phyloP scores from a whole-genome alignment of 441 rosid species.

The Pelargonium cotyledonis region DNA sequence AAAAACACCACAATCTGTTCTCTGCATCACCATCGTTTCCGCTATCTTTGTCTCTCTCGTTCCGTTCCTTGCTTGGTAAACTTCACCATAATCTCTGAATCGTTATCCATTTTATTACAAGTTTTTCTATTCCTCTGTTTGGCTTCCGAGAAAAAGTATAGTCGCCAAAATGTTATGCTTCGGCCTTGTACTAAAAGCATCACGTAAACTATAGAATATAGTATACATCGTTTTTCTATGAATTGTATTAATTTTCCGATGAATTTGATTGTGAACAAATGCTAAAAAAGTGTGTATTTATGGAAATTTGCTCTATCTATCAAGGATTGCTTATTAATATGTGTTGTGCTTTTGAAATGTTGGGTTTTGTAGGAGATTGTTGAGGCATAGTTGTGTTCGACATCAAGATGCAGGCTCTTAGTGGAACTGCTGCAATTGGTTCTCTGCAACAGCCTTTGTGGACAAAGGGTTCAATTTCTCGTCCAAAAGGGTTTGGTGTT shows the following conservation, averaged over 20 bases:
- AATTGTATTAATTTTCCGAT: not conserved
- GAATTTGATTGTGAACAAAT: no score
- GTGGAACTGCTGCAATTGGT: not conserved
- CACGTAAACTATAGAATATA: no score
- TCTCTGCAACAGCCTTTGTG: slow-evolving; percentile 5
- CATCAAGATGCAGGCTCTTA: not conserved
- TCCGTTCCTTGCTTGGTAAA: not conserved
- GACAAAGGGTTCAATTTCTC: not conserved
- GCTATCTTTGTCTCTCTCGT: not conserved
- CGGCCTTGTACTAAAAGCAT: not conserved
- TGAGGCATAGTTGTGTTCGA: not conserved
- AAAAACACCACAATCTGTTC: no score
- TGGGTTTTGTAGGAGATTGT: not conserved
- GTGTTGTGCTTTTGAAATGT: not conserved
- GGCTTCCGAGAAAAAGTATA: not conserved
- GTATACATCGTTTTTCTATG: no score
- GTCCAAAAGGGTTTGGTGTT: slow-evolving; percentile 7
- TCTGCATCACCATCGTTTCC: no score
- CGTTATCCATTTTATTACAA: not conserved
- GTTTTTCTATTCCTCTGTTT: not conserved
- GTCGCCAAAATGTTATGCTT: not conserved
- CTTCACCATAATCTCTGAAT: not conserved
- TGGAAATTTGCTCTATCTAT: not conserved
- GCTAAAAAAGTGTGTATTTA: not conserved
- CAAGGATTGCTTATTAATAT: not conserved